phyloP scores from a whole-genome alignment of 805 yeast species.

The Candida maris region DNA sequence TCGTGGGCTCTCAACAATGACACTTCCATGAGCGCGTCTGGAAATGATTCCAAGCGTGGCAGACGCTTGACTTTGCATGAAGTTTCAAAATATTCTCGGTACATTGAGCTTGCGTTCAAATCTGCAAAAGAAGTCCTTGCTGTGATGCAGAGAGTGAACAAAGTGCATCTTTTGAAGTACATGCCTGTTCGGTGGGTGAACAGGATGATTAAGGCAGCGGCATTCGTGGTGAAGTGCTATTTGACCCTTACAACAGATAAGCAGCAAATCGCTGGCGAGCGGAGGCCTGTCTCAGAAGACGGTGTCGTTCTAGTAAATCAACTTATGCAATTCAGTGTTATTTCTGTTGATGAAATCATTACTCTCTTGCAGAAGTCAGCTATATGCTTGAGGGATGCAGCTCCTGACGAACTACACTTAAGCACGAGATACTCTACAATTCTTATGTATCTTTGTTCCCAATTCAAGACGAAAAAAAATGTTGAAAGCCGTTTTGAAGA shows the following conservation, averaged over 20 bases:
- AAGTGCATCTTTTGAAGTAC: conserved; percentile 56
- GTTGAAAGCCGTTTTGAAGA: conserved; percentile 24
- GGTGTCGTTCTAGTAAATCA: conserved; percentile 16
- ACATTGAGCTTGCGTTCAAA: conserved; percentile 74
- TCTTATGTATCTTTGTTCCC: conserved; percentile 69
- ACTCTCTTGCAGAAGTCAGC: conserved; percentile 69
- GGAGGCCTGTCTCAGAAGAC: conserved; percentile 1
- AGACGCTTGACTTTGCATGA: conserved; percentile 57
- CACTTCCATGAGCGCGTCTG: conserved; percentile 32
- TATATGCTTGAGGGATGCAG: conserved; percentile 67
- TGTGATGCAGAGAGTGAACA: conserved; percentile 67
- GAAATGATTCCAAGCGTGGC: conserved; percentile 24
- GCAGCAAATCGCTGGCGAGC: neutral
- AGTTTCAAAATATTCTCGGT: conserved; percentile 66
- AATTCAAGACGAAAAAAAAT: conserved; percentile 50
- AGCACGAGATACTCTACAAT: conserved; percentile 78
- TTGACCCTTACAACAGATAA: conserved; percentile 48
- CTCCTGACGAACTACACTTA: conserved; percentile 86
- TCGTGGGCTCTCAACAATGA: conserved; percentile 70
- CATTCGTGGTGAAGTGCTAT: conserved; percentile 85
- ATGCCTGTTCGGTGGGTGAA: conserved; percentile 95
- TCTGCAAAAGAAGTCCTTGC: conserved; percentile 79
- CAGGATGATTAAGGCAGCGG: conserved; percentile 80
- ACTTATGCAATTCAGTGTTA: conserved; percentile 52
- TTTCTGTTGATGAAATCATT: conserved; percentile 68